Percentiles rank a stretch among this genome's conserved stretches.
Evolutionary conservation across 768 basidiomycete genomes (phyloP).

Genomic region (Thelephora aurantiotincta): DNA sequence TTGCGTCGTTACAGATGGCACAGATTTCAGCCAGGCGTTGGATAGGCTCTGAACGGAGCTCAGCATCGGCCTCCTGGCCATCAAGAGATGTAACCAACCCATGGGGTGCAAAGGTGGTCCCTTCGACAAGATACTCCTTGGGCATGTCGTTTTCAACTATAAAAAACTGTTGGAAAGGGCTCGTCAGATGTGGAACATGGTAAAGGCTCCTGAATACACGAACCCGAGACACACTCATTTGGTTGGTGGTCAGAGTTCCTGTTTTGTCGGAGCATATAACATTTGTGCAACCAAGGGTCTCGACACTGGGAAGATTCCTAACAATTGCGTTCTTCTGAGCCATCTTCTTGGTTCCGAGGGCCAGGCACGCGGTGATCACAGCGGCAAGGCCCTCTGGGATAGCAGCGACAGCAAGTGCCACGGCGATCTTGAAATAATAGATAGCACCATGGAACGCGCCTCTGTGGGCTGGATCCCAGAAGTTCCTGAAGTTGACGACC

Average conservation of each 20-base stretch:
- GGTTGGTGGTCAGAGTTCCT: slow-evolving; percentile 89
- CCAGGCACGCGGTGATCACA: slow-evolving; percentile 93
- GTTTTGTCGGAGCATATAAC: slow-evolving; percentile 99
- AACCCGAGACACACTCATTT: slow-evolving; percentile 89
- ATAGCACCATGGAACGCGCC: slow-evolving; percentile 86
- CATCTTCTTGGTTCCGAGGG: slow-evolving; percentile 98
- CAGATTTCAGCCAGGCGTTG: slow-evolving; percentile 84
- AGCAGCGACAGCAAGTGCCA: slow-evolving; percentile 95
- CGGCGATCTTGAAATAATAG: slow-evolving; percentile 99
- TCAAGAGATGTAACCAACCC: slow-evolving; percentile 58
- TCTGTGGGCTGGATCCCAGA: slow-evolving; percentile 89
- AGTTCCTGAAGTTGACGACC: slow-evolving; percentile 94
- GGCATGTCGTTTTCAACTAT: slow-evolving; percentile 44
- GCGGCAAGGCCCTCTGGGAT: slow-evolving; percentile 98
- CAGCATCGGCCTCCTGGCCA: slow-evolving; percentile 42
- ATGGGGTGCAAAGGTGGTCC: slow-evolving; percentile 81
- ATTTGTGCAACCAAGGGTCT: slow-evolving; percentile 95
- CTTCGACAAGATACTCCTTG: slow-evolving; percentile 72
- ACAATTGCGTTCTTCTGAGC: slow-evolving; percentile 98
- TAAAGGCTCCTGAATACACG: slow-evolving; percentile 9
- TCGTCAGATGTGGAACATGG: background rate
- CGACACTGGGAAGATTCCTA: slow-evolving; percentile 88
- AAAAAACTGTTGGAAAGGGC: slow-evolving; percentile 40
- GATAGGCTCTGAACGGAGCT: slow-evolving; percentile 54
- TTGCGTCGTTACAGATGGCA: slow-evolving; percentile 91